A percentile compares a stretch with the other conserved stretches of the same genome.
Evolutionary conservation across 2,329 filamentous ascomycete species (phyloP).

Genomic region (Metarhizium rileyi): DNA sequence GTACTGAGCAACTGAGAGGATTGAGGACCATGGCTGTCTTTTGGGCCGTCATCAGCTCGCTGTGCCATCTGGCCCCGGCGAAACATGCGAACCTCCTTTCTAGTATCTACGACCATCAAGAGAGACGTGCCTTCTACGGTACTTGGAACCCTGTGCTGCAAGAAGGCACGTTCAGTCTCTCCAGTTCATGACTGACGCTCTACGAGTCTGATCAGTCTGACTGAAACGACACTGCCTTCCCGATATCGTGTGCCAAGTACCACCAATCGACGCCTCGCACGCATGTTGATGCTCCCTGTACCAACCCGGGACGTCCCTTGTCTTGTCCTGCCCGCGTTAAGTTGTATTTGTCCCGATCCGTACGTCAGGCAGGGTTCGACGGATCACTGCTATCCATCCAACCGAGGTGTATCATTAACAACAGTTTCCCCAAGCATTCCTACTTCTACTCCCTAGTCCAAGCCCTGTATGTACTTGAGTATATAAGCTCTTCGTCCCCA

Average conservation of each 20-base stretch:
- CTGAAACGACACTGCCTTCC: neutral
- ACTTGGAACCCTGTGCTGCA: neutral
- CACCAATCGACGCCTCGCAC: neutral
- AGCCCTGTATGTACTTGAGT: neutral
- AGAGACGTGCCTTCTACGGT: neutral
- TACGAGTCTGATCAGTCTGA: neutral
- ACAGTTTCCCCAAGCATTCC: too few relatives aligned
- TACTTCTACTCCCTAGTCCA: neutral
- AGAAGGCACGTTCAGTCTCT: neutral
- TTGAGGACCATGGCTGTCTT: too few relatives aligned
- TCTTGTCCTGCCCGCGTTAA: neutral
- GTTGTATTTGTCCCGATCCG: neutral
- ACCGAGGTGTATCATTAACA: neutral
- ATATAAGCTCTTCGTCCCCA: conserved; percentile 14
- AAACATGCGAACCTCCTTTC: too few relatives aligned
- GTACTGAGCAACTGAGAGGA: too few relatives aligned
- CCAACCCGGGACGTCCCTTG: neutral
- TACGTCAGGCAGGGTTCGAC: neutral
- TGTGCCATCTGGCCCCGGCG: too few relatives aligned
- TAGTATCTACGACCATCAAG: too few relatives aligned
- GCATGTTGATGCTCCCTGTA: neutral
- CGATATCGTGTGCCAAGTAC: too few relatives aligned
- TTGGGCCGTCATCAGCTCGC: too few relatives aligned
- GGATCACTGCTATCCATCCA: neutral
- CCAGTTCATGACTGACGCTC: neutral